Evolutionary conservation across 139 green algal species (phyloP).

Genomic region (Pycnococcus provasolii): DNA sequence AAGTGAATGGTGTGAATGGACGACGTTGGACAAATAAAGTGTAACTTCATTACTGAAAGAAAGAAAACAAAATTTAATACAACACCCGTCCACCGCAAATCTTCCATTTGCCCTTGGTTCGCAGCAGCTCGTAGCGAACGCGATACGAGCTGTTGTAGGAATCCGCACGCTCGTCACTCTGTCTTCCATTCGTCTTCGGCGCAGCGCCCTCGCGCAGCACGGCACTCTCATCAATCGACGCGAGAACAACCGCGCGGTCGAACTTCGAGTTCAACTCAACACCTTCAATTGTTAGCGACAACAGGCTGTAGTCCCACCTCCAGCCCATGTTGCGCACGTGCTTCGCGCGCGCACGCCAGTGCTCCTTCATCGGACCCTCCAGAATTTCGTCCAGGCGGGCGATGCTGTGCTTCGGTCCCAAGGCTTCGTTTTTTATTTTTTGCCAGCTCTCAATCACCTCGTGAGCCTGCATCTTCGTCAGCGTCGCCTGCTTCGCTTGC

Average conservation of each 20-base stretch:
- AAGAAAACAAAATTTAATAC: slow-evolving; percentile 17
- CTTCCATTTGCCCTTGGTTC: slow-evolving; percentile 9
- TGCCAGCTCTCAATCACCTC: slow-evolving; percentile 17
- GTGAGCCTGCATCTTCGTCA: slow-evolving; percentile 5
- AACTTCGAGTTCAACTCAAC: not conserved
- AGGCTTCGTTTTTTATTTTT: slow-evolving; percentile 7
- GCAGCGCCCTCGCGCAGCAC: slow-evolving; percentile 12
- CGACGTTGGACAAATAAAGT: no score
- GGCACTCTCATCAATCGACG: slow-evolving; percentile 19
- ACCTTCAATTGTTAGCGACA: slow-evolving; percentile 9
- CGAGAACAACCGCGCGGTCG: slow-evolving; percentile 11
- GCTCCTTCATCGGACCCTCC: slow-evolving; percentile 22
- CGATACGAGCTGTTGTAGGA: slow-evolving; percentile 24
- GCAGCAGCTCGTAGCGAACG: slow-evolving; percentile 16
- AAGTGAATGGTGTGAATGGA: no score
- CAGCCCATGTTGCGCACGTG: slow-evolving; percentile 17
- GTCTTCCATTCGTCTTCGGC: no score
- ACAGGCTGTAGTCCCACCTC: slow-evolving; percentile 25
- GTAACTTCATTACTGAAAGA: not conserved
- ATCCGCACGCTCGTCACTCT: slow-evolving; percentile 6
- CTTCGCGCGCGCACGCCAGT: slow-evolving; percentile 19
- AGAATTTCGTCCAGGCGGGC: slow-evolving; percentile 1
- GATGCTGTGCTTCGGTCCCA: slow-evolving; percentile 13
- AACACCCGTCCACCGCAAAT: slow-evolving; percentile 22
- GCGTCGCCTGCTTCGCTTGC: not conserved